Evolutionary conservation across 768 basidiomycete species (phyloP), one percentile per base, ranked within the genome.

Genomic region (Porpolomopsis calyptriformis): DNA sequence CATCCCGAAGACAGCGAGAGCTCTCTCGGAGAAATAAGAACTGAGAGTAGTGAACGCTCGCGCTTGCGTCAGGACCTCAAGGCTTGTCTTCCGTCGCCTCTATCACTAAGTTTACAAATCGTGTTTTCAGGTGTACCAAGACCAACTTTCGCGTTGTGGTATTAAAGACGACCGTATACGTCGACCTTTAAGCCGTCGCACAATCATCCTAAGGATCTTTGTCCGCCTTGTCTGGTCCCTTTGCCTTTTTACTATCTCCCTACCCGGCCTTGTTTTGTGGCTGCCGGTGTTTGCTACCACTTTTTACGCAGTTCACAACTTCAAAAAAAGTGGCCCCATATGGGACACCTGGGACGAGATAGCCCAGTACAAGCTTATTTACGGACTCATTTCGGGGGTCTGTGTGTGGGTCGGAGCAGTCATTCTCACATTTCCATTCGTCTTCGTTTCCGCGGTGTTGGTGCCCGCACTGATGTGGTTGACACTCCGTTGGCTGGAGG

Each of bases 281-380:
- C 47, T 77, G 4, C 91, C 90, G 1, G 68, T 91, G 11, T 89
- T 91, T 54, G 52, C 66, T 43, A 78, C 80, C 16, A 83, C 86
- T 1, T 76, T 78, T 52, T 72, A 76, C 54, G 82, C 76, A 2
- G 83, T 84, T 18, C 74, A 73, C 54, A 78, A 80, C 52, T 85
- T 85, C 70, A 86, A 84, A 63, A 82, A 79, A 64, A 81, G 74
- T 0, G 88, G 88, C 0, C 86, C 86, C 1, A 72, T 85, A 29
- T 85, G 82, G 67, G 85, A 91, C 57, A 89, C 85, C 0, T 89
- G 78, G 74, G 89, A 91, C 55, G 88, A 91, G 59, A 87, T 91
- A 51, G 85, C 88, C 9, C 85, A 91, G 57, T 85, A 87, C 62
- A 91, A 90, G 60, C 78, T 91, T 44, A 76, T 82, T 18, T 88